phyloP scores from a whole-genome alignment of 305 asterid genomes.

The Plantago rigida region DNA sequence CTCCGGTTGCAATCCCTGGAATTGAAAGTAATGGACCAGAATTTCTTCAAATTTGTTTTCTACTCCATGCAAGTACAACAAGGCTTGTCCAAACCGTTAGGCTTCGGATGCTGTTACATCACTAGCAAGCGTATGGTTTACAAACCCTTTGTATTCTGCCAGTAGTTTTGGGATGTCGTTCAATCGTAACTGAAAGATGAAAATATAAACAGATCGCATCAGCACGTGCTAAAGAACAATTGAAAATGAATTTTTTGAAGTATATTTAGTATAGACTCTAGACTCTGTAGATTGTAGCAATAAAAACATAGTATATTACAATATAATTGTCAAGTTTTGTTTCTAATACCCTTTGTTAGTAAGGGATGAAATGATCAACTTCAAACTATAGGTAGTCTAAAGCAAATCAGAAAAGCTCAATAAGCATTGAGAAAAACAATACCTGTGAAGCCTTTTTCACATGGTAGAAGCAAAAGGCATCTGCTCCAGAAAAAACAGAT shows the following conservation, averaged over 20 bases:
- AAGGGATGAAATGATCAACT: background rate
- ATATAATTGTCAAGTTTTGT: no score
- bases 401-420: conserved; percentile 9
- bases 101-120: conserved; percentile 18
- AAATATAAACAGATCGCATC: conserved; percentile 18
- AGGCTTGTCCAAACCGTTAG: background rate
- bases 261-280: background rate
- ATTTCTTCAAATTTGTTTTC: background rate
- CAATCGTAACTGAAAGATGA: conserved; percentile 57
- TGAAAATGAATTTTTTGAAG: conserved; percentile 1
- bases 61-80: background rate
- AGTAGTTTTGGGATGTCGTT: conserved; percentile 51
- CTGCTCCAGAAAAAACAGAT: conserved; percentile 34
- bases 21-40: no score
- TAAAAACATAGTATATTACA: background rate
- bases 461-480: conserved; percentile 56
- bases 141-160: conserved; percentile 66
- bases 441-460: conserved; percentile 73
- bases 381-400: conserved; percentile 3
- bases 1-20: no score
- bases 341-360: no score
- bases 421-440: conserved; percentile 16
- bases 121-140: conserved; percentile 27
- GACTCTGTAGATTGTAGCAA: background rate
- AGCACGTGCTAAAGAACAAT: conserved; percentile 11